Evolutionary conservation across 129 eudicot genomes (phyloP).

Genomic region (Rutidosis leptorrhynchoides): DNA sequence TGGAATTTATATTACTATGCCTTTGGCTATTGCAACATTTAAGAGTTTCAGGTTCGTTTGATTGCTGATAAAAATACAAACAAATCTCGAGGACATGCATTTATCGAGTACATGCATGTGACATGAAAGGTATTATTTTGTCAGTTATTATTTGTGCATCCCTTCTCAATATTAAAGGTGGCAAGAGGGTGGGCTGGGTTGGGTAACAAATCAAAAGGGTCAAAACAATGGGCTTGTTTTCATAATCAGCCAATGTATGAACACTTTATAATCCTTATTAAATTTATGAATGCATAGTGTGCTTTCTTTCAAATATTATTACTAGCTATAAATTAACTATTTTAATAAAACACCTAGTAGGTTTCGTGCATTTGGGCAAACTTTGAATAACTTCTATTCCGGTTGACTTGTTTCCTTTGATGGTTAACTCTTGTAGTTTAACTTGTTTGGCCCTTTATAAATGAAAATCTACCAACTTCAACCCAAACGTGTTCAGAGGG

Average conservation of each 20-base stretch:
- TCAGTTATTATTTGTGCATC: not conserved
- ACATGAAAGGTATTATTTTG: conserved; percentile 76
- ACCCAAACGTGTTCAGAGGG: no score
- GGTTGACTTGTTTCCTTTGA: not conserved
- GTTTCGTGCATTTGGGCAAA: not conserved
- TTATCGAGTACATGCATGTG: conserved; percentile 88
- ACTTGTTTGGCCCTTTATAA: not conserved
- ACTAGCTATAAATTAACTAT: not conserved
- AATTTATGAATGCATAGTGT: not conserved
- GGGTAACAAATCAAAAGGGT: not conserved
- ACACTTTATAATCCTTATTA: not conserved
- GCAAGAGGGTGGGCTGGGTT: not conserved
- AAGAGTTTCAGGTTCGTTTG: conserved; percentile 77
- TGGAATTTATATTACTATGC: not conserved
- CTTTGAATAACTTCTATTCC: not conserved
- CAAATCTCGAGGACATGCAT: conserved; percentile 94
- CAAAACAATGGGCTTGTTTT: not conserved
- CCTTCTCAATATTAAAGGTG: not conserved
- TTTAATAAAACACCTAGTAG: not conserved
- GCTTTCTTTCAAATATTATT: not conserved
- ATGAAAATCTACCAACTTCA: not conserved
- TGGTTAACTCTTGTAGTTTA: not conserved
- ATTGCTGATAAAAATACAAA: conserved; percentile 68
- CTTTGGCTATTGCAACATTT: conserved; percentile 12
- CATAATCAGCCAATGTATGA: not conserved